Percentiles rank a stretch among this genome's conserved stretches.
phyloP scores from a whole-genome alignment of 257 asterid species.

The Solanum chmielewskii region DNA sequence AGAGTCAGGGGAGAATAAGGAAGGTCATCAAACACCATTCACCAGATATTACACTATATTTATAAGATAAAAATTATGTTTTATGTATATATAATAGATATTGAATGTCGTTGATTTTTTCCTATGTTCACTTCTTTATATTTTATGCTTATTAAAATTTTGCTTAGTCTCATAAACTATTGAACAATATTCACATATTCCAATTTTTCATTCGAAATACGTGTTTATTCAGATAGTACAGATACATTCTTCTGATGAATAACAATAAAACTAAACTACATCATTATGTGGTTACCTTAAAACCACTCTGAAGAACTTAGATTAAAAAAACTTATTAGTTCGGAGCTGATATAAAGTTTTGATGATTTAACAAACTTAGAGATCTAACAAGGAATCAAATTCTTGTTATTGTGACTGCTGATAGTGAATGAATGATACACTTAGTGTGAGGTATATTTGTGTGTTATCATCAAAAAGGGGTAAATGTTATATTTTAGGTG shows the following conservation, averaged over 20 bases:
- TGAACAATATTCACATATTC: not conserved
- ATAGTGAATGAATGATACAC: no score
- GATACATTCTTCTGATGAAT: not conserved
- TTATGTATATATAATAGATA: no score
- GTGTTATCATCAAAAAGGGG: no score
- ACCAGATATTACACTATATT: not conserved
- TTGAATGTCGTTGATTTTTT: not conserved
- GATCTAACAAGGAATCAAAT: no score
- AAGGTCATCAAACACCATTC: not conserved
- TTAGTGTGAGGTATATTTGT: no score
- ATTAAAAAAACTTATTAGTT: no score
- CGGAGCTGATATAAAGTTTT: no score
- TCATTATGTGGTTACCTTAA: not conserved
- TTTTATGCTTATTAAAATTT: not conserved
- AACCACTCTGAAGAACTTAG: not conserved
- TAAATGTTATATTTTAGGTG: no score
- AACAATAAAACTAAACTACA: not conserved
- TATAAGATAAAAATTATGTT: no score
- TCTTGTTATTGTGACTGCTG: no score
- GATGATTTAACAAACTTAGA: no score
- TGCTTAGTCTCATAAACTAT: not conserved
- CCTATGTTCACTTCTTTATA: not conserved
- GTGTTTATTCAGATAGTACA: no score
- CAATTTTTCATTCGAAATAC: not conserved
- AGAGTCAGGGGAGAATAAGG: not conserved